These are phyloP conservation scores for Neurospora cerealis DNA, from an alignment of 495 filamentous ascomycete species.

Conservation along the genomic window DNA sequence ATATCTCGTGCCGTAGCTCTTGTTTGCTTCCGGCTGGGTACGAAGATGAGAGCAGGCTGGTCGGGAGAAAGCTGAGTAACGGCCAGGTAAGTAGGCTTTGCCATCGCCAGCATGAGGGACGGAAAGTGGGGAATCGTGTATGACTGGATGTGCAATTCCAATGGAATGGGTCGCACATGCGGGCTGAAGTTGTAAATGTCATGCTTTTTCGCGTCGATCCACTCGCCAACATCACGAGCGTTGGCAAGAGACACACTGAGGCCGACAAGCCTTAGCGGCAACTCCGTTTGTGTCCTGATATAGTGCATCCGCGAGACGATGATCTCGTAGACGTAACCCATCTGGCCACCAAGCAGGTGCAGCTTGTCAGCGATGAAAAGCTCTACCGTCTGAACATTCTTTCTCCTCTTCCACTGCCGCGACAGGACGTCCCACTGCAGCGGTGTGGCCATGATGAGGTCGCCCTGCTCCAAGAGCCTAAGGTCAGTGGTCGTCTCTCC, in stretches of 20 bases:
- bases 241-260: constrained; percentile 90
- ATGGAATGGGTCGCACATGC: constrained; percentile 70
- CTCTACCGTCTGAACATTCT: constrained; percentile 85
- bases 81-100: constrained; percentile 80
- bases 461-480: constrained; percentile 76
- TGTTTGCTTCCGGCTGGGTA: constrained; percentile 86
- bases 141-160: constrained; percentile 93
- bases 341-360: constrained; percentile 85
- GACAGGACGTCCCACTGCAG: constrained; percentile 93
- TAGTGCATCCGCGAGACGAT: constrained; percentile 97
- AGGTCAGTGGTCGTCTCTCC: constrained; percentile 90
- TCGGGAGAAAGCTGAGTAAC: constrained; percentile 76
- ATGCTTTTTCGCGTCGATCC: constrained; percentile 98
- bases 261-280: constrained; percentile 76
- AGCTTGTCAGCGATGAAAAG: constrained; percentile 95
- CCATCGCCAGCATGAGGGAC: constrained; percentile 96
- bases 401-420: constrained; percentile 87
- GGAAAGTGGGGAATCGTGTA: constrained; percentile 96
- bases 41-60: constrained; percentile 84
- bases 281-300: constrained; percentile 80
- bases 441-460: constrained; percentile 89
- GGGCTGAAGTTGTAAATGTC: constrained; percentile 98
- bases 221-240: constrained; percentile 89
- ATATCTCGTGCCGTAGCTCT: constrained; percentile 85
- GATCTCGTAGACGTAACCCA: constrained; percentile 88